Percentiles rank a stretch among this genome's conserved stretches.
Evolutionary conservation across 768 basidiomycete species (phyloP).

Genomic region (Boletus tomentosulus): DNA sequence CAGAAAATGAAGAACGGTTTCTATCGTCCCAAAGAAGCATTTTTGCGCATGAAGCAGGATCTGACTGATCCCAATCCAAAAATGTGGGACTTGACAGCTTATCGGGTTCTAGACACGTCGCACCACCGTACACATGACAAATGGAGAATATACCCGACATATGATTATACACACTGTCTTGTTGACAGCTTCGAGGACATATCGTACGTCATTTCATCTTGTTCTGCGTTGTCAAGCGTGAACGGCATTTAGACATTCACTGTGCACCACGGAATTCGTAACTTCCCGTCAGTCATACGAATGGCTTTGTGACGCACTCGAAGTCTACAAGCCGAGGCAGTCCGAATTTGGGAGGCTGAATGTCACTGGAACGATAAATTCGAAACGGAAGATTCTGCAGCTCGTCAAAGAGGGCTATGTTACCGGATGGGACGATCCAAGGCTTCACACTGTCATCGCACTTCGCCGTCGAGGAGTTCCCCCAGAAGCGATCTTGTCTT

Average conservation of each 20-base stretch:
- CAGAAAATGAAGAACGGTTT: constrained; percentile 88
- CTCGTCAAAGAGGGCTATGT: constrained; percentile 86
- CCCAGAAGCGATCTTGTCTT: constrained; percentile 91
- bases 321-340: constrained; percentile 95
- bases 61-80: constrained; percentile 89
- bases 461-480: constrained; percentile 93
- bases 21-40: constrained; percentile 89
- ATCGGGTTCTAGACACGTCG: constrained; percentile 83
- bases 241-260: constrained; percentile 66
- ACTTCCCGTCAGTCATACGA: constrained; percentile 96
- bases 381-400: constrained; percentile 90
- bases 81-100: constrained; percentile 99
- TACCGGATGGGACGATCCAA: constrained; percentile 94
- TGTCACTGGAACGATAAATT: constrained; percentile 92
- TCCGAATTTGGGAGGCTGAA: constrained; percentile 94
- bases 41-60: constrained; percentile 97
- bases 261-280: constrained; percentile 96
- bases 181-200: constrained; percentile 99
- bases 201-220: constrained; percentile 58
- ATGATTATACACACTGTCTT: constrained; percentile 98
- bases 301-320: constrained; percentile 97
- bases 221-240: background rate
- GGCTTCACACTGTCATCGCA: constrained; percentile 94
- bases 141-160: constrained; percentile 98
- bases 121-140: constrained; percentile 92